Conservation (phyloP, 768 basidiomycete genomes). For the Phanerochaete carnosa region DNA sequence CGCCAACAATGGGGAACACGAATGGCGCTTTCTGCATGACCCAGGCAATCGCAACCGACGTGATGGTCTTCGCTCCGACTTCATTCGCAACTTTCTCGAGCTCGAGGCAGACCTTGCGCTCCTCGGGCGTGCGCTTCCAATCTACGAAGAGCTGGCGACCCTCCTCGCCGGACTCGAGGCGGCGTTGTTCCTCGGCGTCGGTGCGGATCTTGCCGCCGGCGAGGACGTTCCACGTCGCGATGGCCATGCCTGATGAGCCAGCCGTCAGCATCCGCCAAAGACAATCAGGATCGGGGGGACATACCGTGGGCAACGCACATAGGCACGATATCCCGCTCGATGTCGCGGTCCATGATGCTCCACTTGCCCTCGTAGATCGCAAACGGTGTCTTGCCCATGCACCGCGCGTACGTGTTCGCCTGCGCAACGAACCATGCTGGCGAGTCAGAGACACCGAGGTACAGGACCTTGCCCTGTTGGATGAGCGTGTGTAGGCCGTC, state of each 20-base stretch:
- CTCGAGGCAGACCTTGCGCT: slow-evolving; percentile 37
- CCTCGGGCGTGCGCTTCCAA: slow-evolving; percentile 44
- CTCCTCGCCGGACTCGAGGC: slow-evolving; percentile 27
- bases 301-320: slow-evolving; percentile 24
- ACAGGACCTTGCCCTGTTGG: slow-evolving; percentile 31
- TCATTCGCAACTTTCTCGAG: slow-evolving; percentile 47
- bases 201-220: slow-evolving; percentile 33
- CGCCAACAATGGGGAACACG: slow-evolving; percentile 49
- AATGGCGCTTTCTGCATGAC: slow-evolving; percentile 47
- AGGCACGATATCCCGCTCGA: slow-evolving; percentile 41
- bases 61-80: slow-evolving; percentile 30
- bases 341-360: slow-evolving; percentile 29
- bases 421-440: slow-evolving; percentile 33
- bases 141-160: slow-evolving; percentile 20
- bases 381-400: slow-evolving; percentile 36
- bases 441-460: slow-evolving; percentile 24
- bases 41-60: slow-evolving; percentile 45
- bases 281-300: slow-evolving; percentile 33
- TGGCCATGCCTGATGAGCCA: slow-evolving; percentile 25
- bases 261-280: slow-evolving; percentile 24
- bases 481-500: slow-evolving; percentile 34
- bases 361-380: slow-evolving; percentile 38
- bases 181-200: slow-evolving; percentile 30
- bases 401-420: slow-evolving; percentile 37
- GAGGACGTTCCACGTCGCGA: slow-evolving; percentile 39